Base-by-base conservation (phyloP, 306 rosid genomes). In the Dicorynia guianensis region DNA sequence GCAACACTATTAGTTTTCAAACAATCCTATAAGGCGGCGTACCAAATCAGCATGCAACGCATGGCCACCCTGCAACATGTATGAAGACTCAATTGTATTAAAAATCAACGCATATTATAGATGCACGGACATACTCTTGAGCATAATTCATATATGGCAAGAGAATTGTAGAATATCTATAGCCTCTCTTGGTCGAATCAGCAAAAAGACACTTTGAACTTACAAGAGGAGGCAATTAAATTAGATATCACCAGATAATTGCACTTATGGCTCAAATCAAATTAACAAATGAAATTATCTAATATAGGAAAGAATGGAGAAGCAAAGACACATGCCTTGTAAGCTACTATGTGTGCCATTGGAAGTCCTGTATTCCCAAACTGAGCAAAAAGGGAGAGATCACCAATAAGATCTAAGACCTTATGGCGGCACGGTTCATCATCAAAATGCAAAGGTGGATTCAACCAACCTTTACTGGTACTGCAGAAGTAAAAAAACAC, bases 381-480 rank as follows among this genome's bases (percentile, higher is more conserved):
- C 85, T 83, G 93, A 72, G 96, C 92, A 75, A 86, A 79, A 78
- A 94, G 86, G n/a, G 96, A 90, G 35, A 90, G 87, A 81, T 94
- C 98, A 14, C 98, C 98, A 13, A 94, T 85, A 8, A 94, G 94
- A 89, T 94, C 98, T 34, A 88, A 81, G 81, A 92, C 83, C 85
- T 92, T 94, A 75, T 92, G 98, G 47, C 96, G 97, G 58, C 98
- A 90, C 18, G 98, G 95, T 85, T 94, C 98, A 55, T 90, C 93
- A 44, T 81, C 74, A 82, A 90, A 90, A 80, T 57, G 91, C 80
- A 94, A 84, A 6, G 96, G 93, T 13, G 90, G 96, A 79, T 94
- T 94, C 90, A 94, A 86, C 98, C 97, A 94, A 76, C 95, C 98
- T 56, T 87, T 80, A 46, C 65, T 72, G 40, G 78, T 58, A 86